phyloP scores from a whole-genome alignment of 768 basidiomycete species.

The Kondoa subrosea region DNA sequence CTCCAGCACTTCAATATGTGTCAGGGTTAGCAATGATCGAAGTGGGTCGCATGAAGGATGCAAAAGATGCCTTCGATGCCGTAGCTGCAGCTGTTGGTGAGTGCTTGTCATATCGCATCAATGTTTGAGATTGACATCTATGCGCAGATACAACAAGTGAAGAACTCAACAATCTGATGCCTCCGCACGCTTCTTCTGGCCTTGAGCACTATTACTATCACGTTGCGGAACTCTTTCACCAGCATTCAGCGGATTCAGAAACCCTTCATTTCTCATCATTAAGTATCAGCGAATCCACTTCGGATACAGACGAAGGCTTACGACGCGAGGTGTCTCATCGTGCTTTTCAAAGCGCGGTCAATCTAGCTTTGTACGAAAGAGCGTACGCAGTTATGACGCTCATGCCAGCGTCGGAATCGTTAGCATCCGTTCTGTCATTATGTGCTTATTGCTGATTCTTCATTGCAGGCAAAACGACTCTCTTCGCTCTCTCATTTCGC shows the following conservation, averaged over 20 bases:
- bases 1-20: neutral
- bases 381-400: constrained; percentile 66
- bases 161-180: neutral
- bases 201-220: neutral
- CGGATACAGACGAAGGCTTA: neutral
- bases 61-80: neutral
- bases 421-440: constrained; percentile 32
- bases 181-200: too few relatives aligned
- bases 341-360: constrained; percentile 32
- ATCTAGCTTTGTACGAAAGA: constrained; percentile 61
- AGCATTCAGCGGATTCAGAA: neutral
- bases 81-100: neutral
- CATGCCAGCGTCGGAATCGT: constrained; percentile 63
- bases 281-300: neutral
- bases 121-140: neutral
- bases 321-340: constrained; percentile 6
- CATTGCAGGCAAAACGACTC: constrained; percentile 57
- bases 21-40: neutral
- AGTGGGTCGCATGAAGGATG: neutral
- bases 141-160: neutral
- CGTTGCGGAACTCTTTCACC: neutral
- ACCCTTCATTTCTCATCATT: neutral
- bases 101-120: neutral
- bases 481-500: constrained; percentile 62
- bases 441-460: constrained; percentile 10